These are phyloP conservation scores for Pelargonium myrrhifolium DNA, from an alignment of 441 rosid genomes.

Conservation along the genomic window DNA sequence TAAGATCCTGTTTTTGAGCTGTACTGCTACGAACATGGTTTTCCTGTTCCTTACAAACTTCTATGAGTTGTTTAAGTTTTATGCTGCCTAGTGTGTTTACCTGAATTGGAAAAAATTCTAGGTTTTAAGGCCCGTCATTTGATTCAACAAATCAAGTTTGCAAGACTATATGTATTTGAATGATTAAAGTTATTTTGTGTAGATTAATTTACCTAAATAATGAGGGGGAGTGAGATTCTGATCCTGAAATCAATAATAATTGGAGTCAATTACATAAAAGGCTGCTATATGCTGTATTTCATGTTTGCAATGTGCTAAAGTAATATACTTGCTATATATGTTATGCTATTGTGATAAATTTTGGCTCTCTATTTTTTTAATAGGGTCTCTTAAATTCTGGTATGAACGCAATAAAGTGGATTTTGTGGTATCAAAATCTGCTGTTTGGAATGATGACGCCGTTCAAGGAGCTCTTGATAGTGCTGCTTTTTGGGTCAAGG, in stretches of 20 bases:
- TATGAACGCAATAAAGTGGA: constrained; percentile 74
- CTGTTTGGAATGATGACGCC: constrained; percentile 92
- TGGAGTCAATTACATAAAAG: not conserved
- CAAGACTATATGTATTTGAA: not conserved
- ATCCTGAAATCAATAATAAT: not conserved
- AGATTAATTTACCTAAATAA: not conserved
- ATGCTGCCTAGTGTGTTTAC: not conserved
- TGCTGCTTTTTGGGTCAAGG: constrained; percentile 77
- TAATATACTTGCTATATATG: not conserved
- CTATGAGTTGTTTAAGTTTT: not conserved
- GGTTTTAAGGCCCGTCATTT: not conserved
- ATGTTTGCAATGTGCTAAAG: not conserved
- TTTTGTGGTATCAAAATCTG: constrained; percentile 48
- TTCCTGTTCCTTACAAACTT: not conserved
- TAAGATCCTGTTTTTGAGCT: not conserved
- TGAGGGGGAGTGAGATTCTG: not conserved
- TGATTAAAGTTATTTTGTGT: not conserved
- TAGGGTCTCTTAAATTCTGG: constrained; percentile 88
- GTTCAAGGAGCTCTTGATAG: constrained; percentile 62
- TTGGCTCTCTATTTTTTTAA: constrained; percentile 16
- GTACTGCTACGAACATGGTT: not conserved
- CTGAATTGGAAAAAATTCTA: not conserved
- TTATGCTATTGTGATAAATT: constrained; percentile 9
- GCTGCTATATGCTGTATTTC: not conserved
- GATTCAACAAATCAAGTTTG: not conserved